These are phyloP conservation scores for Aspergillus sp. DNA, from an alignment of 2,329 filamentous ascomycete genomes.

Conservation along the genomic window DNA sequence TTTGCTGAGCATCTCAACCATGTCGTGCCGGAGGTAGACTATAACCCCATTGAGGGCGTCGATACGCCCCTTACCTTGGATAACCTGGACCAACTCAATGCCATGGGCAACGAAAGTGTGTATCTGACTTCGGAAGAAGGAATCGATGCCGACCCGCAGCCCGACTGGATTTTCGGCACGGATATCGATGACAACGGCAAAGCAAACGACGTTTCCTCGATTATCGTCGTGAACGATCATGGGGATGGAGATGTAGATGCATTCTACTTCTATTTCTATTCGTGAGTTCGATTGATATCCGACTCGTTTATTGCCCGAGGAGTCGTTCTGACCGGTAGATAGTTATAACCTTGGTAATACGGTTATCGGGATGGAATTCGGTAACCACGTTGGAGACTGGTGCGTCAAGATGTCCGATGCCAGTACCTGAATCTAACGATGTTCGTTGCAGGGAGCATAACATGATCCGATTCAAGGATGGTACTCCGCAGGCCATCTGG, in stretches of 20 bases:
- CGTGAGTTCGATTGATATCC: conserved; percentile 32
- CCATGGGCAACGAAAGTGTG: conserved; percentile 45
- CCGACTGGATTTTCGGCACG: conserved; percentile 54
- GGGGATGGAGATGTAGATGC: conserved; percentile 55
- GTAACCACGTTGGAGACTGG: conserved; percentile 66
- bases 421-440: background rate
- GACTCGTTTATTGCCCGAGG: background rate
- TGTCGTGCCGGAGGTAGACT: conserved; percentile 48
- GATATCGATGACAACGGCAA: conserved; percentile 53
- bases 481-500: conserved; percentile 58
- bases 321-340: conserved; percentile 1
- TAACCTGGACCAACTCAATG: conserved; percentile 51
- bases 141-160: conserved; percentile 43
- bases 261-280: conserved; percentile 65
- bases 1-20: conserved; percentile 49
- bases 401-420: conserved; percentile 23
- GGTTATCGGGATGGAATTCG: conserved; percentile 51
- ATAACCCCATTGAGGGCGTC: conserved; percentile 37
- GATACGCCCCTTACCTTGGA: conserved; percentile 46
- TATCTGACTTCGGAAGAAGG: conserved; percentile 53
- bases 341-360: conserved; percentile 56
- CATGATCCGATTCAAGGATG: conserved; percentile 64
- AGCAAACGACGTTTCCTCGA: conserved; percentile 51
- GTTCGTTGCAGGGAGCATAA: conserved; percentile 57
- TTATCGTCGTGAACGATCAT: conserved; percentile 60